phyloP scores from a whole-genome alignment of 2,329 filamentous ascomycete genomes.

The Ophiostoma piceae region DNA sequence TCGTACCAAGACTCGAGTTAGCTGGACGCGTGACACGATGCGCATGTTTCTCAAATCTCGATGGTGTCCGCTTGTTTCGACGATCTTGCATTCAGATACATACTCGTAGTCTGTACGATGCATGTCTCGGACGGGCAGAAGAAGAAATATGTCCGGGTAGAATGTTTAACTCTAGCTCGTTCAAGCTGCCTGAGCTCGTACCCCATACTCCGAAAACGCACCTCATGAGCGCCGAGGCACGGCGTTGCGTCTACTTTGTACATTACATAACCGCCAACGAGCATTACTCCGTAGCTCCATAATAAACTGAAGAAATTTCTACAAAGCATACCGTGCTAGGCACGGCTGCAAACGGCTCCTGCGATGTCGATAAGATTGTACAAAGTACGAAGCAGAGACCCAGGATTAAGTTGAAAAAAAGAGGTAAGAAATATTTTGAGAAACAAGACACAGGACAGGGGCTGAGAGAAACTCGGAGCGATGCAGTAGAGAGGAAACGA shows the following conservation, averaged over 20 bases:
- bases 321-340: too few species aligned
- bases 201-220: neutral
- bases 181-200: neutral
- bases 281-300: neutral
- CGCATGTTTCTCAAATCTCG: neutral
- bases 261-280: neutral
- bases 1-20: neutral
- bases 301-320: conserved; percentile 2
- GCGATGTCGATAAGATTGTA: neutral
- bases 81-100: neutral
- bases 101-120: too few species aligned
- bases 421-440: neutral
- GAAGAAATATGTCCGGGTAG: neutral
- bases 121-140: neutral
- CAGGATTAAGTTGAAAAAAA: neutral
- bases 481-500: neutral
- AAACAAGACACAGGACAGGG: neutral
- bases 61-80: neutral
- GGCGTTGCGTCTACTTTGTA: neutral
- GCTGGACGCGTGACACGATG: neutral
- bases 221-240: neutral
- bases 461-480: neutral
- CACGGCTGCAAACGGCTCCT: neutral
- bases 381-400: neutral
- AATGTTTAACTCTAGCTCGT: neutral